A percentile compares a stretch with the other conserved stretches of the same genome.
Evolutionary conservation across 495 filamentous ascomycete genomes (phyloP).

Genomic region (Neurospora cerealis): DNA sequence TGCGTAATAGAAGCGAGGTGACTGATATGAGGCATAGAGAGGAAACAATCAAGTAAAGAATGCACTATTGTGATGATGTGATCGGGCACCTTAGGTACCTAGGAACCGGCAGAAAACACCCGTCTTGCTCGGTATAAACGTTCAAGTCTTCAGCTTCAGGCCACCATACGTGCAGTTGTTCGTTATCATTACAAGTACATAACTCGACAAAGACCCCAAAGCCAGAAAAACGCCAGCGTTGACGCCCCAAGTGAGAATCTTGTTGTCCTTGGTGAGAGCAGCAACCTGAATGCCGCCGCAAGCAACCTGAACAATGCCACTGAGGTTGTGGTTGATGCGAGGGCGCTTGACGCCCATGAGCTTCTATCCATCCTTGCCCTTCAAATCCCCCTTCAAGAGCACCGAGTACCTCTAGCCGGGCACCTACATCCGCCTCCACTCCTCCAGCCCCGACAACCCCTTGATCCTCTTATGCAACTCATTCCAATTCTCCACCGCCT

Average conservation of each 20-base stretch:
- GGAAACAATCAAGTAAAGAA: too few species aligned
- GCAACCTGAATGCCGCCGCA: slow-evolving; percentile 55
- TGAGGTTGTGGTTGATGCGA: slow-evolving; percentile 40
- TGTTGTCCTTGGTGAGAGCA: slow-evolving; percentile 54
- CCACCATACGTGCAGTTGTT: background rate
- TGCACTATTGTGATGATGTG: too few species aligned
- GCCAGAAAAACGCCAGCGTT: slow-evolving; percentile 27
- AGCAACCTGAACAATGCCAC: slow-evolving; percentile 50
- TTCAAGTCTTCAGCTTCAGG: background rate
- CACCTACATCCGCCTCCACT: background rate
- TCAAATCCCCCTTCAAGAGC: background rate
- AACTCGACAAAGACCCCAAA: background rate
- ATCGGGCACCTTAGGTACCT: too few species aligned
- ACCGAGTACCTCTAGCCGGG: background rate
- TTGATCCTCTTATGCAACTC: background rate
- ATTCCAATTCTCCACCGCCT: background rate
- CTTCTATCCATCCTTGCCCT: slow-evolving; percentile 33
- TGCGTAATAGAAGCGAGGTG: too few species aligned
- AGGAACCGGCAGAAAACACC: too few species aligned
- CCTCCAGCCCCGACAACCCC: background rate
- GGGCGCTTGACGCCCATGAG: slow-evolving; percentile 45
- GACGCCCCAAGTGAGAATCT: slow-evolving; percentile 60
- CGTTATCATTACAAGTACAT: background rate
- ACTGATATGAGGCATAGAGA: too few species aligned
- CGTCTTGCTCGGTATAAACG: too few species aligned